Conservation (phyloP, 1,284 basidiomycete species). For the Cryptococcus sp. region DNA sequence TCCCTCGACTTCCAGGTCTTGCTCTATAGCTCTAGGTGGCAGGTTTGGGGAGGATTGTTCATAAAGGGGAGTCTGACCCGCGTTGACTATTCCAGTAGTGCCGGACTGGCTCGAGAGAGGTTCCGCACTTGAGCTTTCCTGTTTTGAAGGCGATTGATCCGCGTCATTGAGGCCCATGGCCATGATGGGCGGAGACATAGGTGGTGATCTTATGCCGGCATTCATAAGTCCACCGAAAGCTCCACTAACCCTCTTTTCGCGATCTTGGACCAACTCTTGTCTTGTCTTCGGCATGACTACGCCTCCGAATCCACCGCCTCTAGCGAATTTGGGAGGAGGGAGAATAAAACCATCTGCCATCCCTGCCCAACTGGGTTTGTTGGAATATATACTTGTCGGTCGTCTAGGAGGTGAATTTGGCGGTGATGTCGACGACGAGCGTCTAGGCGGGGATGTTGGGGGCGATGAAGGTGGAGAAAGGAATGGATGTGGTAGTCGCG, state of each 20-base stretch:
- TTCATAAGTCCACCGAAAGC: slow-evolving; percentile 17
- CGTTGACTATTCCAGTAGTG: no score
- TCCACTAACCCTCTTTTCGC: slow-evolving; percentile 21
- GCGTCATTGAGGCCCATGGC: no score
- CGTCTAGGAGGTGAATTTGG: slow-evolving; percentile 6
- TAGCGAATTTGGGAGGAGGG: slow-evolving; percentile 29
- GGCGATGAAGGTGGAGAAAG: slow-evolving; percentile 12
- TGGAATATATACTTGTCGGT: slow-evolving; percentile 8
- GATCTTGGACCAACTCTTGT: slow-evolving; percentile 23
- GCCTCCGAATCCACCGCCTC: slow-evolving; percentile 11
- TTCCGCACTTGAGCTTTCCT: no score
- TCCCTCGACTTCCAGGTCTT: no score
- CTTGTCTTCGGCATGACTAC: slow-evolving; percentile 35
- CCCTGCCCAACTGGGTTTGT: slow-evolving; percentile 23
- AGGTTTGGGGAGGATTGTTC: no score
- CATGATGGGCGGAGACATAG: slow-evolving; percentile 5
- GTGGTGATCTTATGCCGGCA: slow-evolving; percentile 1
- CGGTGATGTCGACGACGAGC: not conserved
- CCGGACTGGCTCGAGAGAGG: no score
- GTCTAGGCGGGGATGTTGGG: slow-evolving; percentile 7
- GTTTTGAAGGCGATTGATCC: no score
- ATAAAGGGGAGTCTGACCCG: no score
- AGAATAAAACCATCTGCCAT: slow-evolving; percentile 32
- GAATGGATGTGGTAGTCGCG: slow-evolving; percentile 11
- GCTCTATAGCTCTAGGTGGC: no score